phyloP scores from a whole-genome alignment of 164 flowering plant species.

The Tinospora cordifolia region DNA sequence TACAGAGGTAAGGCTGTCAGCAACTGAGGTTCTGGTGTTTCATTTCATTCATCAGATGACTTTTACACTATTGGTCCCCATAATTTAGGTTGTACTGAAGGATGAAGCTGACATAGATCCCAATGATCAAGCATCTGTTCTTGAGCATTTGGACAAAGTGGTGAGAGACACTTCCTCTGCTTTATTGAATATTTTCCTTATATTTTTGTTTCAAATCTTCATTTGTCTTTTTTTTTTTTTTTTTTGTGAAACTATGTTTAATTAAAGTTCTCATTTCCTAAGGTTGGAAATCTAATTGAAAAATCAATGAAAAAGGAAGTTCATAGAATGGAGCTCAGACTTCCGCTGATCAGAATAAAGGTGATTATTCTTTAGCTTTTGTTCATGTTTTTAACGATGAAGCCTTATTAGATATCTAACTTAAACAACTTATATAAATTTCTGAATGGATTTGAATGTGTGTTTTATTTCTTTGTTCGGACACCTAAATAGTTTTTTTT shows the following conservation, averaged over 20 bases:
- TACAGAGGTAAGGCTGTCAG: constrained; percentile 53
- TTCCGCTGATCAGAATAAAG: constrained; percentile 84
- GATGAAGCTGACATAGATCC: constrained; percentile 82
- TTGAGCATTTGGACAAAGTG: constrained; percentile 88
- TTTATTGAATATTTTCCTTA: neutral
- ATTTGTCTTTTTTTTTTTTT: neutral
- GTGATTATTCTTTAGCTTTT: constrained; percentile 29
- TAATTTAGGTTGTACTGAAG: constrained; percentile 68
- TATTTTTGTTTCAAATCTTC: neutral
- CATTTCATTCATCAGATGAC: constrained; percentile 3
- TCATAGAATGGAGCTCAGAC: constrained; percentile 51
- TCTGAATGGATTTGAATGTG: no score
- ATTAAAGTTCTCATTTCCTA: constrained; percentile 13
- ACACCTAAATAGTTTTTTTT: no score
- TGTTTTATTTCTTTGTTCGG: no score
- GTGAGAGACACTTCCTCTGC: constrained; percentile 25
- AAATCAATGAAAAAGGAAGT: constrained; percentile 37
- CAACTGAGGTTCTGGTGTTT: neutral
- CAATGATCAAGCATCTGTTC: constrained; percentile 83
- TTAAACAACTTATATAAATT: no score
- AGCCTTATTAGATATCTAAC: no score
- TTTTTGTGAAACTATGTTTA: neutral
- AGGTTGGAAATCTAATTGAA: constrained; percentile 81
- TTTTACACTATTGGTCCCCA: constrained; percentile 8
- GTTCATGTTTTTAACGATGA: constrained; percentile 1